Evolutionary conservation across 2,329 filamentous ascomycete genomes (phyloP).

Genomic region (Chrysosporium keratinophilum): DNA sequence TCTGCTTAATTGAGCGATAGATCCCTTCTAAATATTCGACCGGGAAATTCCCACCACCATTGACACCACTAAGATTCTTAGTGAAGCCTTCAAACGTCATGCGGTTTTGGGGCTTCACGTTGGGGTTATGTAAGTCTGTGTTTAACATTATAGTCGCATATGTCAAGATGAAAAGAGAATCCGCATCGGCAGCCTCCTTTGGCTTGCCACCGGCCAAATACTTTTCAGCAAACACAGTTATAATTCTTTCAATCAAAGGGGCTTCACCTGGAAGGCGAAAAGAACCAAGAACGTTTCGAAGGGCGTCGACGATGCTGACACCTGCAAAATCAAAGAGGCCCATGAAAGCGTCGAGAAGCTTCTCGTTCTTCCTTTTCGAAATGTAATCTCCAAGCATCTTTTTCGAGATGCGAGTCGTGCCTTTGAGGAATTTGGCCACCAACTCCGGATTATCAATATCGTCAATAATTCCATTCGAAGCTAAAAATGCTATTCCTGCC

Average conservation of each 20-base stretch:
- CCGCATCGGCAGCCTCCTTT: constrained; percentile 68
- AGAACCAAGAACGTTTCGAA: constrained; percentile 74
- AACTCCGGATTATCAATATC: constrained; percentile 62
- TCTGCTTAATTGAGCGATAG: constrained; percentile 79
- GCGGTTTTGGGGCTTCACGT: constrained; percentile 61
- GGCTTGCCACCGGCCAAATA: constrained; percentile 63
- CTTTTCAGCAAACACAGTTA: constrained; percentile 75
- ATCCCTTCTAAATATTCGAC: constrained; percentile 75
- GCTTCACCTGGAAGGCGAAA: constrained; percentile 94
- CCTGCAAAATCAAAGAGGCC: constrained; percentile 77
- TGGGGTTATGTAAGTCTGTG: constrained; percentile 92
- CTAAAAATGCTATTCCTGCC: constrained; percentile 73
- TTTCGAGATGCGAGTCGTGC: constrained; percentile 81
- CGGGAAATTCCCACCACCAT: constrained; percentile 73
- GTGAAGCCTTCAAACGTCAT: constrained; percentile 80
- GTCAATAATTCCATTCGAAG: constrained; percentile 74
- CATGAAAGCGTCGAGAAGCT: constrained; percentile 74
- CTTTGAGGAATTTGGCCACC: constrained; percentile 77
- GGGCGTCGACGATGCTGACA: constrained; percentile 80
- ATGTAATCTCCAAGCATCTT: constrained; percentile 84
- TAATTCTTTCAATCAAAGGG: constrained; percentile 81
- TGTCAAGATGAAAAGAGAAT: constrained; percentile 78
- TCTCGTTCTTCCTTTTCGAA: constrained; percentile 80
- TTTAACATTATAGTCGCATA: constrained; percentile 98
- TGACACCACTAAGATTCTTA: constrained; percentile 81